Evolutionary conservation across 2,329 filamentous ascomycete genomes (phyloP), one percentile per base, ranked within the genome.

Genomic region (Colletotrichum sp.): DNA sequence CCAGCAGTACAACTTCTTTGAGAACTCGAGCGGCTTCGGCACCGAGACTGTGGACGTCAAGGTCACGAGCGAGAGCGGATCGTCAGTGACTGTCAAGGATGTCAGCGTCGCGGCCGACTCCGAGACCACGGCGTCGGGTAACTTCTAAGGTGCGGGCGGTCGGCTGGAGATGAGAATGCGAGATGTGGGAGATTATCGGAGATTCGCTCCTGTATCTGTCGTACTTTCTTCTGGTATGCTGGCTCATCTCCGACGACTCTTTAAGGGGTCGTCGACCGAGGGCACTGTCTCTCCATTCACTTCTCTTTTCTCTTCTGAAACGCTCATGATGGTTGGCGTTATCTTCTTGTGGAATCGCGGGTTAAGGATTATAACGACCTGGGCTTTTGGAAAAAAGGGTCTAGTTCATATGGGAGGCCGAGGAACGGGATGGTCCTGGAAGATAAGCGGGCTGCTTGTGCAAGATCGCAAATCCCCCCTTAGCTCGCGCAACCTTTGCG

Each of bases 1-100:
- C 64, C 82, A 87, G 72, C 82, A 85, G 32, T 92, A 92, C 82
- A 91, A 93, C 86, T 94, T 88, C 84, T 94, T 93, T 62, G 89
- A 93, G 86, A 88, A 92, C 78, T 73, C 84, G 1, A 85, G 86
- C 73, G 92, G 92, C 0, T 92, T 91, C 79, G 90, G 91, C 1
- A 88, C 87, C 1, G 82, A 86, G 10, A 87, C 82, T 5, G 90
- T 93, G 2, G 87, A 90, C 78, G 86, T 93, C 44, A 88, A 87
- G 76, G 86, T 93, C 49, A 93, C 91, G 1, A 88, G 89, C 76
- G 80, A 84, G 4, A 86, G 86, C 59, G 92, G 92, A 1, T 85
- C 87, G 77, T 86, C 80, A 0, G 85, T 93, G 15, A 83, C 86
- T 8, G 88, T 93, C 9, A 89, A 88, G 77, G 82, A 85, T 24